A percentile compares a stretch with the other conserved stretches of the same genome.
Conservation (phyloP, 306 rosid genomes). For the Quercus rubra region DNA sequence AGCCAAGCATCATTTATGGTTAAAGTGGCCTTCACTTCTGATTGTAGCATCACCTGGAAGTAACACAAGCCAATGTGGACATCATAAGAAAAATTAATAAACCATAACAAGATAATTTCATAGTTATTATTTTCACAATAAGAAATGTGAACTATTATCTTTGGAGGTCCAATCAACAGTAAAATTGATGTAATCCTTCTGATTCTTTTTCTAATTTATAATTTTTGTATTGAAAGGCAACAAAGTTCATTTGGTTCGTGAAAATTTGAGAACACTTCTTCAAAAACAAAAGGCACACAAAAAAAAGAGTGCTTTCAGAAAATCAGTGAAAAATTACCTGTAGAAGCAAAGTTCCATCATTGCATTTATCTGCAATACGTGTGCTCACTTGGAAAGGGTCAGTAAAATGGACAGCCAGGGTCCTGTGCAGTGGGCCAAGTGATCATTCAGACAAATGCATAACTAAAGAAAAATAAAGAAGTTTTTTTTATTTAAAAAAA, state of each 20-base stretch:
- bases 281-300: constrained; percentile 14
- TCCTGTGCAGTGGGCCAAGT: constrained; percentile 52
- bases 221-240: neutral
- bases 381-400: constrained; percentile 89
- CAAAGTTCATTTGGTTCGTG: neutral
- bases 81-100: constrained; percentile 14
- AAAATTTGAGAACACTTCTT: neutral
- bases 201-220: too few species aligned
- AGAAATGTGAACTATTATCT: neutral
- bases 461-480: neutral
- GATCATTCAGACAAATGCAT: constrained; percentile 16
- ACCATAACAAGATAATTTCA: constrained; percentile 12
- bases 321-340: constrained; percentile 60
- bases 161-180: too few species aligned
- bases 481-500: neutral
- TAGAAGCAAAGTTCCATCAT: constrained; percentile 85
- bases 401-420: constrained; percentile 94
- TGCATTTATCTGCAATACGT: constrained; percentile 84
- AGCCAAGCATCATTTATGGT: constrained; percentile 90
- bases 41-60: constrained; percentile 82
- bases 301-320: constrained; percentile 4
- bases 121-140: constrained; percentile 7
- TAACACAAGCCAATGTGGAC: constrained; percentile 26
- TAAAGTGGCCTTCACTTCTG: constrained; percentile 88
- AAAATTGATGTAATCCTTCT: too few species aligned